phyloP scores from a whole-genome alignment of 441 rosid species.

The Mallotus japonicus region DNA sequence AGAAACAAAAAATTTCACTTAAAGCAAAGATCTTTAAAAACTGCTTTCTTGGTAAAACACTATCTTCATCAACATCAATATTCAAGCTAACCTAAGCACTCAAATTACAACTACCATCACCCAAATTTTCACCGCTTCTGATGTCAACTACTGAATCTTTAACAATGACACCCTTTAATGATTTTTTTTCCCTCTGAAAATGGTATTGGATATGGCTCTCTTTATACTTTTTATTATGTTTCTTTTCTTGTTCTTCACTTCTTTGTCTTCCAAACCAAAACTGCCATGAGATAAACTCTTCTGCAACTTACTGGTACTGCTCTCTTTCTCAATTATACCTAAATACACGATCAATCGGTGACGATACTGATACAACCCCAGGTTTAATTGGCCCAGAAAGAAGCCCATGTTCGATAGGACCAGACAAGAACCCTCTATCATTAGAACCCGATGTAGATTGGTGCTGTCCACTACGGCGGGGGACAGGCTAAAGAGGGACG shows the following conservation, averaged over 20 bases:
- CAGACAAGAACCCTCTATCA: conserved; percentile 64
- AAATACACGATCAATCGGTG: conserved; percentile 70
- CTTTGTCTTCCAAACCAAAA: conserved; percentile 29
- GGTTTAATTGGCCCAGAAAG: conserved; percentile 67
- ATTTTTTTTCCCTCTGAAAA: conserved; percentile 53
- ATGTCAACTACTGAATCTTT: conserved; percentile 52
- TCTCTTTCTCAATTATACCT: conserved; percentile 43
- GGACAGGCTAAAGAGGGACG: conserved; percentile 48
- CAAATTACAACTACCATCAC: conserved; percentile 26
- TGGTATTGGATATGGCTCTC: conserved; percentile 34
- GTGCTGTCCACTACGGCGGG: conserved; percentile 26
- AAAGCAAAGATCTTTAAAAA: too few relatives aligned
- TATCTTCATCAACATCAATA: conserved; percentile 41
- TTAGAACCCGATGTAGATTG: conserved; percentile 68
- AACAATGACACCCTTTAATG: conserved; percentile 41
- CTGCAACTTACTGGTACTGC: conserved; percentile 30
- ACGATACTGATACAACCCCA: conserved; percentile 52
- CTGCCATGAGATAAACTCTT: conserved; percentile 31
- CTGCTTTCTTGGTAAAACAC: conserved; percentile 16
- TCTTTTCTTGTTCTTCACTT: conserved; percentile 27
- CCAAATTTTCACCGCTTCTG: conserved; percentile 21
- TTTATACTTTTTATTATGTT: conserved; percentile 32
- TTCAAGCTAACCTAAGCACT: conserved; percentile 39
- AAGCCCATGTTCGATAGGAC: conserved; percentile 72
- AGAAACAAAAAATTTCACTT: too few relatives aligned